These are phyloP conservation scores for Naganishia antarctica DNA, from an alignment of 768 basidiomycete genomes.

Conservation along the genomic window DNA sequence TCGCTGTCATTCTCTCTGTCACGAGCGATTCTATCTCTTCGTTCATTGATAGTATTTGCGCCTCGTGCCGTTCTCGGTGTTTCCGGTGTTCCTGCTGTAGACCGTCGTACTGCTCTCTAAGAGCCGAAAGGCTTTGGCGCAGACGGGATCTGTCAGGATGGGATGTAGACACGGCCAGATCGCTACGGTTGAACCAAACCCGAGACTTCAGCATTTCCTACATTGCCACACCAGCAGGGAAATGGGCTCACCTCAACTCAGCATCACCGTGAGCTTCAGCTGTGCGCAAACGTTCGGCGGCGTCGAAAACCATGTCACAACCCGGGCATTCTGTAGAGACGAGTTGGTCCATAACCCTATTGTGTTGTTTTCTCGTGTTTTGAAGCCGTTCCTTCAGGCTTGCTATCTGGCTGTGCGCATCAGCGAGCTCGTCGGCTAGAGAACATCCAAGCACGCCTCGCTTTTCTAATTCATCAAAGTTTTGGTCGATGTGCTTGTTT, in stretches of 20 bases:
- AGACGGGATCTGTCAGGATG: slow-evolving; percentile 9
- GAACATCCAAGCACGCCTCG: slow-evolving; percentile 13
- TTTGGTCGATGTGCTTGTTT: slow-evolving; percentile 15
- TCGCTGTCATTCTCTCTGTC: slow-evolving; percentile 5
- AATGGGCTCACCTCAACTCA: not conserved
- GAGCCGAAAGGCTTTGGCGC: not conserved
- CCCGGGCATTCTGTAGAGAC: not conserved
- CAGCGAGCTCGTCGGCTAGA: slow-evolving; percentile 2
- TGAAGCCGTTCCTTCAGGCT: not conserved
- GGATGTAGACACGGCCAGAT: not conserved
- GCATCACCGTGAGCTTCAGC: not conserved
- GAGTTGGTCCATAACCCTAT: slow-evolving; percentile 1
- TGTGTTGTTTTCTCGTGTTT: not conserved
- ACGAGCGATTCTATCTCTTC: slow-evolving; percentile 5
- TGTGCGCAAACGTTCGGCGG: not conserved
- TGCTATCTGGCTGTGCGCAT: slow-evolving; percentile 13
- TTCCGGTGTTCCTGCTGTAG: slow-evolving; percentile 1
- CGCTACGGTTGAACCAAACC: not conserved
- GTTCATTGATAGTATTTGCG: not conserved
- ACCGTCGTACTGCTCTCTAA: slow-evolving; percentile 7
- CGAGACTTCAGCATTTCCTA: not conserved
- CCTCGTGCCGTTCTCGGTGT: not conserved
- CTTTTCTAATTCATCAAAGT: slow-evolving; percentile 13
- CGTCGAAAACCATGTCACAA: slow-evolving; percentile 8
- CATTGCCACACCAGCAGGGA: too few relatives aligned